phyloP scores from a whole-genome alignment of 352 stramenopile species.

The Pythium pyrilobum region DNA sequence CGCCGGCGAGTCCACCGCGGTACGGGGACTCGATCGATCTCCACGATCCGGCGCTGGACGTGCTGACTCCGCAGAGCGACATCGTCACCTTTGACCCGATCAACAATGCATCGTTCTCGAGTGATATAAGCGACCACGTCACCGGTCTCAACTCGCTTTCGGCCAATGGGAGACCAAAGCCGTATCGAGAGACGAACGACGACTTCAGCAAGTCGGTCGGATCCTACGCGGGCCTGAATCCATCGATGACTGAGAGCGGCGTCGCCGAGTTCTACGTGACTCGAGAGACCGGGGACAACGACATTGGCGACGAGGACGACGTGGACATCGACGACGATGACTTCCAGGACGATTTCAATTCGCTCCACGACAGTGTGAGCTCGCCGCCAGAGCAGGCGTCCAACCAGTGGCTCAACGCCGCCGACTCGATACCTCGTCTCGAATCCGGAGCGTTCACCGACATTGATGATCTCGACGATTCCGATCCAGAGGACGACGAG shows the following conservation, averaged over 20 bases:
- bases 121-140: conserved; percentile 11
- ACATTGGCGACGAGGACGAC: conserved; percentile 5
- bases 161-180: conserved; percentile 7
- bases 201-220: conserved; percentile 2
- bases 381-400: background rate
- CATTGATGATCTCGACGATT: conserved; percentile 15
- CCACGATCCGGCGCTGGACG: conserved; percentile 46
- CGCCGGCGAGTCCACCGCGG: background rate
- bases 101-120: conserved; percentile 5
- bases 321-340: conserved; percentile 6
- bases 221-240: background rate
- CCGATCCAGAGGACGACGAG: conserved; percentile 9
- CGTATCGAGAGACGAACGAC: conserved; percentile 3
- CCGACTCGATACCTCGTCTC: background rate
- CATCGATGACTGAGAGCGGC: conserved; percentile 6
- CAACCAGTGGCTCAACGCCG: background rate
- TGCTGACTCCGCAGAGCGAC: conserved; percentile 60
- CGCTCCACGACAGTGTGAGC: conserved; percentile 1
- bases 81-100: conserved; percentile 31
- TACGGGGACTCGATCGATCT: conserved; percentile 28
- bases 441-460: conserved; percentile 5
- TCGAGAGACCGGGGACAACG: conserved; percentile 11
- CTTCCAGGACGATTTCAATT: background rate
- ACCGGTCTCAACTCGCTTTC: conserved; percentile 15
- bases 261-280: conserved; percentile 5